Conservation (phyloP, 1,284 basidiomycete species). For the Xerocomus amazonicus region DNA sequence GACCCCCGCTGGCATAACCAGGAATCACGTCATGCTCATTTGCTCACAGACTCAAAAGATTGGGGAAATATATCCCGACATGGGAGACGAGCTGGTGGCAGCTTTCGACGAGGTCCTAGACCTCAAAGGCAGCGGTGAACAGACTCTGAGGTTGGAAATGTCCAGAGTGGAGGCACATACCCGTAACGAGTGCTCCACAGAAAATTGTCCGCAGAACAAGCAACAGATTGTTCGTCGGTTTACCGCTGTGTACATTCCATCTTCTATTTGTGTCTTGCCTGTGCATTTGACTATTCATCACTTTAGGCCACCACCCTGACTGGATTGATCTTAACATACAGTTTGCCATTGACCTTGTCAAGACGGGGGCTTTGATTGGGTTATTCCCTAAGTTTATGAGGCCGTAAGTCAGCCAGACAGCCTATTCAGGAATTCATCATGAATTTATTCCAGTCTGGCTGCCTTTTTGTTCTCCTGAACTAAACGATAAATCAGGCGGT, state of each 20-base stretch:
- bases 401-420: conserved; percentile 29
- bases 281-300: not conserved
- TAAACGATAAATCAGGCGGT: not conserved
- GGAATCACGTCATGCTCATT: too few relatives aligned
- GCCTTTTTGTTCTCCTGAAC: not conserved
- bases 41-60: conserved; percentile 31
- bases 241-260: conserved; percentile 36
- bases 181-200: conserved; percentile 2
- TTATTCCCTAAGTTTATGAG: conserved; percentile 38
- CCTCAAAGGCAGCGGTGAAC: conserved; percentile 19
- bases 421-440: not conserved
- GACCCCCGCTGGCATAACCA: too few relatives aligned
- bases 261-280: not conserved
- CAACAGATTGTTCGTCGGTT: conserved; percentile 40
- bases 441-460: not conserved
- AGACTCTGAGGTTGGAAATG: too few relatives aligned
- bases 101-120: conserved; percentile 29
- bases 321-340: conserved; percentile 35
- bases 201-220: conserved; percentile 32
- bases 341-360: conserved; percentile 33
- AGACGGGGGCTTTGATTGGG: conserved; percentile 14
- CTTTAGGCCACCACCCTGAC: conserved; percentile 36
- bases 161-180: conserved; percentile 18
- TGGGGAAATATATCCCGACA: conserved; percentile 21
- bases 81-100: conserved; percentile 33